Evolutionary conservation across 225 moss, liverwort and hornwort genomes (phyloP).

Genomic region (Sphagnum tenellum): DNA sequence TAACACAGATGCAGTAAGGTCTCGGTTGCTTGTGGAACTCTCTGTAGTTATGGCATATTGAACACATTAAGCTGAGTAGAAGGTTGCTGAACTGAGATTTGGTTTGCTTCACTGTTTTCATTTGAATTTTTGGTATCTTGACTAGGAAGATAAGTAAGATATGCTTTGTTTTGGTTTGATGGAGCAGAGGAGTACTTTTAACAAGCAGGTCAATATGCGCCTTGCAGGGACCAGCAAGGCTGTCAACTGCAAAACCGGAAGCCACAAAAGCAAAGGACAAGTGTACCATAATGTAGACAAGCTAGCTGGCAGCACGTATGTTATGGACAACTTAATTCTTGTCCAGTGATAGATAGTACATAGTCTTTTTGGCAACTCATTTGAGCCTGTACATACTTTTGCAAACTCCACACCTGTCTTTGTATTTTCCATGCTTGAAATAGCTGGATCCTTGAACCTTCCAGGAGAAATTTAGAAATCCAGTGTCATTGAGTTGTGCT

Average conservation of each 20-base stretch:
- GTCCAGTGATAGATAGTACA: too few species aligned
- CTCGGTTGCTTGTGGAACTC: too few species aligned
- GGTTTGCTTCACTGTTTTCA: conserved; percentile 1
- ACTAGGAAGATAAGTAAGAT: neutral
- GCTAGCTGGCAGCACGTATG: conserved; percentile 6
- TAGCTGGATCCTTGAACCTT: too few species aligned
- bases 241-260: conserved; percentile 50
- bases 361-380: too few species aligned
- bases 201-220: conserved; percentile 9
- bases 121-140: neutral
- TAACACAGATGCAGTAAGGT: too few species aligned
- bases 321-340: conserved; percentile 1
- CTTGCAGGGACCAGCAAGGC: conserved; percentile 65
- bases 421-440: too few species aligned
- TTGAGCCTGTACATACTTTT: too few species aligned
- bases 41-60: too few species aligned
- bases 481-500: too few species aligned
- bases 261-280: conserved; percentile 56
- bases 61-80: neutral
- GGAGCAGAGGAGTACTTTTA: conserved; percentile 1
- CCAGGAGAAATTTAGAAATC: too few species aligned
- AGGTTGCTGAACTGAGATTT: neutral
- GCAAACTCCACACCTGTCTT: too few species aligned
- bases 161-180: neutral
- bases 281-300: conserved; percentile 96